These are phyloP conservation scores for Aspergillus sp. DNA, from an alignment of 2,329 filamentous ascomycete genomes.

Conservation along the genomic window DNA sequence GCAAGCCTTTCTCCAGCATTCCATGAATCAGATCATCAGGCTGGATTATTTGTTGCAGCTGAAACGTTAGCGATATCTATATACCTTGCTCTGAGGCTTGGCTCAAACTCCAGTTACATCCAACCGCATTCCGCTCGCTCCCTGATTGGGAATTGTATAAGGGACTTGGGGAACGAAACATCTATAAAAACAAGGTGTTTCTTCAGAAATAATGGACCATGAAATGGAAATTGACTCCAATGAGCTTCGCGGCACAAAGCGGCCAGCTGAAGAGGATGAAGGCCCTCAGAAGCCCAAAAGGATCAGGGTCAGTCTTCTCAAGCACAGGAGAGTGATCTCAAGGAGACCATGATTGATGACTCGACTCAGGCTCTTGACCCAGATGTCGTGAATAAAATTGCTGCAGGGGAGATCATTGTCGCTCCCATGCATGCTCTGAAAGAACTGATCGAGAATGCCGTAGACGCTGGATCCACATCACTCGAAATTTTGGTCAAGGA, in stretches of 20 bases:
- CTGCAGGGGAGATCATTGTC: conserved; percentile 96
- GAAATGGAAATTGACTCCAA: conserved; percentile 45
- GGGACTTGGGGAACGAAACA: not conserved
- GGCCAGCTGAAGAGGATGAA: conserved; percentile 48
- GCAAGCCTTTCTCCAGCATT: not conserved
- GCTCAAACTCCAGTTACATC: no score
- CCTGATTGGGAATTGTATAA: not conserved
- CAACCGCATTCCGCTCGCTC: no score
- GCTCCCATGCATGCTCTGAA: conserved; percentile 95
- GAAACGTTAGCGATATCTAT: no score
- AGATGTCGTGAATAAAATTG: conserved; percentile 97
- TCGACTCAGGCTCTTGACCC: conserved; percentile 73
- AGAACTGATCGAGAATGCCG: conserved; percentile 93
- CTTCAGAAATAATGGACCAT: not conserved
- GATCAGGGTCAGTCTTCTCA: conserved; percentile 37
- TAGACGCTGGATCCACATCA: conserved; percentile 92
- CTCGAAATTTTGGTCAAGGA: conserved; percentile 93
- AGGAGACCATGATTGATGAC: conserved; percentile 12
- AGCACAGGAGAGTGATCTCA: not conserved
- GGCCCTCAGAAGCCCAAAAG: conserved; percentile 46
- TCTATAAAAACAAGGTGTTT: not conserved
- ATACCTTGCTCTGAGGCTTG: no score
- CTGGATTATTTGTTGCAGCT: no score
- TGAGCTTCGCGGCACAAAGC: conserved; percentile 46
- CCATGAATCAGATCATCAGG: not conserved